Percentiles rank a stretch among this genome's conserved stretches.
These are phyloP conservation scores for Hanseniaspora clermontiae DNA, from an alignment of 805 yeast genomes.

Conservation along the genomic window DNA sequence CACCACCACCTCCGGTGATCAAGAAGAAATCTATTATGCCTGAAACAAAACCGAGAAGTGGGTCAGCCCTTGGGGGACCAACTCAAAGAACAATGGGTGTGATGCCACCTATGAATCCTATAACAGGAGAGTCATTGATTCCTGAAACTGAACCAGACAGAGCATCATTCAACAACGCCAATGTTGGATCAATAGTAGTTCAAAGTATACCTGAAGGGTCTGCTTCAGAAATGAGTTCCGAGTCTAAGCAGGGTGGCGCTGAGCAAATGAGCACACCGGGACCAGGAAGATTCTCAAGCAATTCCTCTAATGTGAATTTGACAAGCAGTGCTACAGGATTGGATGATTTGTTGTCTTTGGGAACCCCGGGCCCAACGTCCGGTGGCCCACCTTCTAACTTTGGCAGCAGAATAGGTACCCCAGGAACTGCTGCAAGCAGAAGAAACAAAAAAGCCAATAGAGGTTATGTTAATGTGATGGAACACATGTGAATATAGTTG, in stretches of 20 bases:
- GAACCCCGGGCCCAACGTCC: conserved; percentile 16
- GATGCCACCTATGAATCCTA: conserved; percentile 26
- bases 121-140: conserved; percentile 26
- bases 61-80: conserved; percentile 23
- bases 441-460: conserved; percentile 37
- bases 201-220: conserved; percentile 13
- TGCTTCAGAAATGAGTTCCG: conserved; percentile 7
- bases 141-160: conserved; percentile 14
- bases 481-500: conserved; percentile 16
- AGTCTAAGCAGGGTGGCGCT: conserved; percentile 3
- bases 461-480: conserved; percentile 60
- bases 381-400: conserved; percentile 12
- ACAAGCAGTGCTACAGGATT: conserved; percentile 31
- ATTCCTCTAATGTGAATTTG: conserved; percentile 17
- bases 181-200: background rate
- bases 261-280: background rate
- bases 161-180: conserved; percentile 5
- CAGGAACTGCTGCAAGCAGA: conserved; percentile 19
- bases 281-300: conserved; percentile 18
- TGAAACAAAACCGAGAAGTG: conserved; percentile 31
- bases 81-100: conserved; percentile 26
- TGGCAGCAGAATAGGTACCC: conserved; percentile 20
- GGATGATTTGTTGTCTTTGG: conserved; percentile 35
- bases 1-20: conserved; percentile 37
- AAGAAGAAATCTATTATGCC: conserved; percentile 28